Percentiles rank a stretch among this genome's conserved stretches.
phyloP scores from a whole-genome alignment of 139 green algal species.

The Trebouxia sp. region DNA sequence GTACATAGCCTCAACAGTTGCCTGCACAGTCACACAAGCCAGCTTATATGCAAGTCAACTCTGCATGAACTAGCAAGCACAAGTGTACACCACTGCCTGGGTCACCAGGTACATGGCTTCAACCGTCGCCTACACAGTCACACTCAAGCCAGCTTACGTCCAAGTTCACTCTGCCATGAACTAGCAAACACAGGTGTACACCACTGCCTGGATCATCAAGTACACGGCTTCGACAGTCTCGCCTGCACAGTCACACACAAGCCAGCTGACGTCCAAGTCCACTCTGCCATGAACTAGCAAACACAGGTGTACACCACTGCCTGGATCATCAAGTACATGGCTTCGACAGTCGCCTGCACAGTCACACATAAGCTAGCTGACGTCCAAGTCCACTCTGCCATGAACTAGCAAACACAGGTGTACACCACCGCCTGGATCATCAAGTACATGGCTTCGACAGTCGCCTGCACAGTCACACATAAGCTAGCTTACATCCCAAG shows the following conservation, averaged over 20 bases:
- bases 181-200: conserved; percentile 61
- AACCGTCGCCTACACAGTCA: not conserved
- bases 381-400: not conserved
- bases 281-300: conserved; percentile 50
- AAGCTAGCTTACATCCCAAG: not conserved
- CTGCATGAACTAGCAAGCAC: conserved; percentile 50
- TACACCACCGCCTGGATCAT: conserved; percentile 46
- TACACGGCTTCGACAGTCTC: conserved; percentile 8
- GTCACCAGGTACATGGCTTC: conserved; percentile 21
- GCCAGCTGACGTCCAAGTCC: no score
- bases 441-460: conserved; percentile 17
- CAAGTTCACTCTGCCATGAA: no score
- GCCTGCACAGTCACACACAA: not conserved
- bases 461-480: not conserved
- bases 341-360: not conserved
- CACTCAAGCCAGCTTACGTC: no score
- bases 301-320: conserved; percentile 49
- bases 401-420: not conserved
- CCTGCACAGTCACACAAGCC: no score
- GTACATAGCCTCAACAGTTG: conserved; percentile 27
- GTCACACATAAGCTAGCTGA: not conserved
- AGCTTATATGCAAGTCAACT: no score
- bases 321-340: conserved; percentile 10
- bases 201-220: conserved; percentile 7
- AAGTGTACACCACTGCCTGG: conserved; percentile 48